phyloP scores from a whole-genome alignment of 2,329 filamentous ascomycete genomes.

The Claviceps monticola region DNA sequence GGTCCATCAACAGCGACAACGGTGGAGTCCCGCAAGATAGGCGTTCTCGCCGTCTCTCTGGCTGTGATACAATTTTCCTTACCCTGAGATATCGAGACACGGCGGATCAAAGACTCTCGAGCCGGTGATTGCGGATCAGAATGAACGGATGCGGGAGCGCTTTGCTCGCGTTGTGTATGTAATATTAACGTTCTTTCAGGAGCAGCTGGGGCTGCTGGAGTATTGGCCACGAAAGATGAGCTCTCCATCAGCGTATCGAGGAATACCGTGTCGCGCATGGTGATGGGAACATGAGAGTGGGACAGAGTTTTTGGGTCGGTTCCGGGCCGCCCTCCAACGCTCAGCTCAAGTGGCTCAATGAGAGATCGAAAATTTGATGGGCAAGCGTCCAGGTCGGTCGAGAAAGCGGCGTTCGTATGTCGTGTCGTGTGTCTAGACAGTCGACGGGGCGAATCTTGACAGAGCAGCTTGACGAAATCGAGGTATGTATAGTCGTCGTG shows the following conservation, averaged over 20 bases:
- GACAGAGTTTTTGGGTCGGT: conserved; percentile 1
- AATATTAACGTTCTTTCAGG: conserved; percentile 9
- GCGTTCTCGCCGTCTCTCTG: conserved; percentile 12
- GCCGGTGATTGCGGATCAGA: not conserved
- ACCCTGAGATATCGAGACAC: conserved; percentile 7
- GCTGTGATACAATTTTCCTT: conserved; percentile 13
- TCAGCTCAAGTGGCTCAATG: not conserved
- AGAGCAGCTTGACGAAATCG: too few relatives aligned
- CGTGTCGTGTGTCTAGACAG: not conserved
- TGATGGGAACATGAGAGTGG: conserved; percentile 10
- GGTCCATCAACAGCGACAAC: conserved; percentile 9
- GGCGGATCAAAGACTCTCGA: not conserved
- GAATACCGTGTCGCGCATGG: conserved; percentile 18
- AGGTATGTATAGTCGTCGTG: too few relatives aligned
- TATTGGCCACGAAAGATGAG: conserved; percentile 17
- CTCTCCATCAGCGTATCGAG: conserved; percentile 16
- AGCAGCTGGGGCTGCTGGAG: conserved; percentile 9
- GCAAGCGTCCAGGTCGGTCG: not conserved
- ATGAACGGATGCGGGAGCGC: not conserved
- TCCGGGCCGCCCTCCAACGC: conserved; percentile 1
- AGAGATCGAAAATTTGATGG: not conserved
- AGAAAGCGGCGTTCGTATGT: not conserved
- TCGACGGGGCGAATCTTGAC: not conserved
- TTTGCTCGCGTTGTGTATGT: not conserved
- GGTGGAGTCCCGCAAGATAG: conserved; percentile 20